Conservation (phyloP, 169 alveolate genomes). For the Pseudocohnilembus persalinus region DNA sequence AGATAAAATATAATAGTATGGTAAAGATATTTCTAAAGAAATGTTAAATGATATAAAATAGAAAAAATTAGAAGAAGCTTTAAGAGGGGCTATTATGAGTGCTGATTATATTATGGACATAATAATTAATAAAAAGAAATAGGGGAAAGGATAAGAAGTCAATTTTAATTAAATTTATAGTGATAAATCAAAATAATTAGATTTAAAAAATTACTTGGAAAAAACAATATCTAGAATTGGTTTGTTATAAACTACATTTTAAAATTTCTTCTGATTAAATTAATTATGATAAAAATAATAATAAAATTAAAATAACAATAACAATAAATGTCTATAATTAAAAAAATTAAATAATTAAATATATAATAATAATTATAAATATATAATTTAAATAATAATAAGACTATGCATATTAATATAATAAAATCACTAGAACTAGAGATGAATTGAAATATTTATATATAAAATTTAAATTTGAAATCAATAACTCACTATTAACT, state of each 20-base stretch:
- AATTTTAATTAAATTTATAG: conserved; percentile 2
- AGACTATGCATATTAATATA: too few relatives aligned
- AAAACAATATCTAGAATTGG: neutral
- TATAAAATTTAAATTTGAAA: too few relatives aligned
- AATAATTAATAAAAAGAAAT: conserved; percentile 11
- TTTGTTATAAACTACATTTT: neutral
- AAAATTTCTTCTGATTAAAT: too few relatives aligned
- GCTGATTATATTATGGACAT: conserved; percentile 25
- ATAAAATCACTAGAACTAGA: too few relatives aligned
- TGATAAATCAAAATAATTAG: conserved; percentile 1
- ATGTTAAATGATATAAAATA: neutral
- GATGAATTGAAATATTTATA: too few relatives aligned
- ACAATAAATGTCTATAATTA: too few relatives aligned
- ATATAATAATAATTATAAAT: too few relatives aligned
- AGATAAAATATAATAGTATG: neutral
- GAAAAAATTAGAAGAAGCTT: neutral
- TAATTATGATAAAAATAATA: too few relatives aligned
- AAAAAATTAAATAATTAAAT: too few relatives aligned
- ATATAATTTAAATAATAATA: too few relatives aligned
- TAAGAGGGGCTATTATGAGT: neutral
- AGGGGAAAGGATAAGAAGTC: conserved; percentile 13
- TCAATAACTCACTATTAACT: too few relatives aligned
- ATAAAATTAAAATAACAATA: too few relatives aligned
- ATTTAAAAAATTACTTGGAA: conserved; percentile 11
- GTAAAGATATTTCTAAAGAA: conserved; percentile 7